Conservation (phyloP, 495 filamentous ascomycete species). For the Jackrogersella minutella region DNA sequence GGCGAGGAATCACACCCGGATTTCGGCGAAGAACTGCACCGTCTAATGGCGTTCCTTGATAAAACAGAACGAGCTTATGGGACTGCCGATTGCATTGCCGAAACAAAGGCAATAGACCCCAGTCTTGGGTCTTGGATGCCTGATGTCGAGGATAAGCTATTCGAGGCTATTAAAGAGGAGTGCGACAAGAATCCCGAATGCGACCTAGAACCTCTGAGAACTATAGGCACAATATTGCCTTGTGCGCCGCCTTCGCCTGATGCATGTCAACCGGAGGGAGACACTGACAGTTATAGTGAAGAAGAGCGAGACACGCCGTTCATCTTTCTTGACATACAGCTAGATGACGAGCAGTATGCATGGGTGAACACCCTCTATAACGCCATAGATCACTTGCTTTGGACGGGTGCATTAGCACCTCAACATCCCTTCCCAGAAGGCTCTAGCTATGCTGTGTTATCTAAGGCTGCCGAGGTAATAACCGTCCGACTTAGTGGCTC, state of each 20-base stretch:
- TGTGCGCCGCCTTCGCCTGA: conserved; percentile 16
- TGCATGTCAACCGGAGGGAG: conserved; percentile 35
- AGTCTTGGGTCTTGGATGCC: conserved; percentile 34
- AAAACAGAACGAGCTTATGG: conserved; percentile 82
- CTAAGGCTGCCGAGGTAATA: conserved; percentile 72
- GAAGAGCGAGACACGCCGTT: conserved; percentile 53
- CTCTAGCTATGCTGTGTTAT: conserved; percentile 58
- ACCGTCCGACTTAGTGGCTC: conserved; percentile 64
- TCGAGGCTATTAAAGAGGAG: conserved; percentile 40
- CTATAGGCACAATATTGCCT: conserved; percentile 31
- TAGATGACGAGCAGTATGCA: conserved; percentile 37
- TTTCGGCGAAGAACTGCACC: conserved; percentile 69
- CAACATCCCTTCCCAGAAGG: conserved; percentile 49
- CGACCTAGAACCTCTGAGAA: conserved; percentile 43
- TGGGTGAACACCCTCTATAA: conserved; percentile 70
- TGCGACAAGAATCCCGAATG: conserved; percentile 25
- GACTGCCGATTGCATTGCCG: conserved; percentile 63
- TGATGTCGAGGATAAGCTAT: conserved; percentile 42
- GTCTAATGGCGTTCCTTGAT: conserved; percentile 88
- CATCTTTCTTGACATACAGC: conserved; percentile 49
- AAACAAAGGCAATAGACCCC: conserved; percentile 39
- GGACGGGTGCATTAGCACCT: conserved; percentile 52
- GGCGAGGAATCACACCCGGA: conserved; percentile 53
- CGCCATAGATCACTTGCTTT: conserved; percentile 73
- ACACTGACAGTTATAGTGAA: conserved; percentile 39